Base-by-base conservation (phyloP, 768 basidiomycete genomes). In the Hygrocybe coccinea region DNA sequence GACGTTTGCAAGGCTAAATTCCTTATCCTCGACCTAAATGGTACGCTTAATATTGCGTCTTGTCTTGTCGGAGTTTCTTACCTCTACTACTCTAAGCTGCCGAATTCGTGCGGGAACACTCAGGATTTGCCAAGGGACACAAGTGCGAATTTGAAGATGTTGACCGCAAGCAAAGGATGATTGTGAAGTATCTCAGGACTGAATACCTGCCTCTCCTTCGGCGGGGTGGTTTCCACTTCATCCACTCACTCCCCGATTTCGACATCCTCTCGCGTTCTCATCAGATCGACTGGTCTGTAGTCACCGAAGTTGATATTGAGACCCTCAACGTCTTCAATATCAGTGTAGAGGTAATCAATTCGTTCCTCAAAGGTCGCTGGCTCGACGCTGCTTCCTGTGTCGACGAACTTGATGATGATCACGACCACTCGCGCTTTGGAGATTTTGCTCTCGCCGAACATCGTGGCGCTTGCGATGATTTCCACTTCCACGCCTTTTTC, bases 181-280 rank as follows among this genome's bases (percentile, higher is more conserved):
- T 52, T 39, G 44, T 63, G 9, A 56, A 56, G 22, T 62, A 44
- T 29, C 62, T 64, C 57, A 34, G 60, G 37, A 56, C 41, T 11
- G 54, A 63, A 17, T 66, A 64, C 34, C 59, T 66, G 29, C 38
- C 36, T 9, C 62, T 61, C 56, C 56, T 66, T 7, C 63, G 50
- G 6, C 44, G 38, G 33, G 63, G 60, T n/a, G 63, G 65, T 24
- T 57, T 61, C 34, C 65, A 66, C 50, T 64, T 64, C 29, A 55
- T 62, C 44, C 60, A 63, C 53, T 56, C 62, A 14, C 60, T 64
- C 34, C 65, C 65, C 14, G 61, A 66, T 51, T 66, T 64, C 49
- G 65, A 60, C 43, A 47, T 56, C 36, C 53, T 61, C 52, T 33
- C 52, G 19, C 48, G 58, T 34, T 48, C 43, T 39, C 53, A 59